Conservation (phyloP, 768 basidiomycete genomes). For the Candolleomyces eurysporus region DNA sequence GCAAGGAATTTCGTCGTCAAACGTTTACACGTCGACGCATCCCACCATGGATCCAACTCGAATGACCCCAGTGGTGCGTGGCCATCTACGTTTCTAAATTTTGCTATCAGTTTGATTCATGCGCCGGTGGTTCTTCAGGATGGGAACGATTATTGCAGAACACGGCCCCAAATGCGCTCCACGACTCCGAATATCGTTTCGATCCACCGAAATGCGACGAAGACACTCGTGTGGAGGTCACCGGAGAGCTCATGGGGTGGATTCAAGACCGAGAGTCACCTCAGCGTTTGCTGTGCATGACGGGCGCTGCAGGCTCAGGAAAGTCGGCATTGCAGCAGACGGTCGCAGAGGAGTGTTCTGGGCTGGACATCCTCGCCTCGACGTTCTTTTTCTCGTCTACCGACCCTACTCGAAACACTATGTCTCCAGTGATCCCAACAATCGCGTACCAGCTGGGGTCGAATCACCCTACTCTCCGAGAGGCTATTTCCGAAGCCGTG, state of each 20-base stretch:
- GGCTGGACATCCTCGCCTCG: not conserved
- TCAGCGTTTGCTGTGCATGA: not conserved
- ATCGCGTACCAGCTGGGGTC: constrained; percentile 10
- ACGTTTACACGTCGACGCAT: too few relatives aligned
- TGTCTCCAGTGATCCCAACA: constrained; percentile 2
- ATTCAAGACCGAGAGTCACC: not conserved
- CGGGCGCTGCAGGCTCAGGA: constrained; percentile 2
- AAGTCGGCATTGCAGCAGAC: constrained; percentile 6
- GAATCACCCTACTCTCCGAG: not conserved
- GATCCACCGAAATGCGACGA: not conserved
- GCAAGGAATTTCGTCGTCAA: too few relatives aligned
- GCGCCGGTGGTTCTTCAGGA: not conserved
- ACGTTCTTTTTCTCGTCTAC: constrained; percentile 5
- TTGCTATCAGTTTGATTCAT: too few relatives aligned
- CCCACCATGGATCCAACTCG: too few relatives aligned
- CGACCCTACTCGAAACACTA: not conserved
- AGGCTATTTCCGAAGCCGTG: not conserved
- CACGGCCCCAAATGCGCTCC: not conserved
- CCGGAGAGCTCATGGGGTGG: not conserved
- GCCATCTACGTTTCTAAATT: too few relatives aligned
- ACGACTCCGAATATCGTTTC: constrained; percentile 1
- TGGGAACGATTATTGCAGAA: not conserved
- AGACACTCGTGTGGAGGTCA: not conserved
- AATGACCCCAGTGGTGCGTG: too few relatives aligned
- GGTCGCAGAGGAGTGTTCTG: not conserved